phyloP scores from a whole-genome alignment of 2,329 filamentous ascomycete genomes.

The Trichoderma endophyticum region DNA sequence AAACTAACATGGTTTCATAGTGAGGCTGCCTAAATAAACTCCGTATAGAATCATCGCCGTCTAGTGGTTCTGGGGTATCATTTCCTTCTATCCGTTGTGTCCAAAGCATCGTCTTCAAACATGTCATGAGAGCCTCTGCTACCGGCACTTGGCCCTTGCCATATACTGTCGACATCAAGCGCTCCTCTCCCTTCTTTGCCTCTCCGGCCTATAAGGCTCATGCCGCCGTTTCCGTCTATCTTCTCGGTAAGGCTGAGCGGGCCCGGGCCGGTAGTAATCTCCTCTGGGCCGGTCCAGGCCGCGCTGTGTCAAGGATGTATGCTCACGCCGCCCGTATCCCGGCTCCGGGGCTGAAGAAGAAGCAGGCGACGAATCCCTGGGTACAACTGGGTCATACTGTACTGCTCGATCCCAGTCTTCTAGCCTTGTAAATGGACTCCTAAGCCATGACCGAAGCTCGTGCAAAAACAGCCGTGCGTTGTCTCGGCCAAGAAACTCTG shows the following conservation, averaged over 20 bases:
- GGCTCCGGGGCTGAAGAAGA: neutral
- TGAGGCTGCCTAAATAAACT: neutral
- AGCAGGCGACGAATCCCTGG: neutral
- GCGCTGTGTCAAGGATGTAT: neutral
- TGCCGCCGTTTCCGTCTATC: neutral
- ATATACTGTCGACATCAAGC: neutral
- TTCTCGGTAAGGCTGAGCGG: neutral
- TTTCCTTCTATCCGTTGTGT: neutral
- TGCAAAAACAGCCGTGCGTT: conserved; percentile 77
- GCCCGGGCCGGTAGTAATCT: neutral
- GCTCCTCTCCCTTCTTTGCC: neutral
- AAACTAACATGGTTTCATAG: neutral
- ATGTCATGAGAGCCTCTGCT: neutral
- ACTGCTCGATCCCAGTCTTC: conserved; percentile 78
- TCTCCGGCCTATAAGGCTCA: neutral
- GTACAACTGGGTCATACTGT: conserved; percentile 54
- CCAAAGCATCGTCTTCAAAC: neutral
- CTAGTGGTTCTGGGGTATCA: neutral
- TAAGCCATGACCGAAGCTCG: conserved; percentile 77
- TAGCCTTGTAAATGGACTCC: conserved; percentile 71
- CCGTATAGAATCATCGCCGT: neutral
- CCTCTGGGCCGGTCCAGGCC: neutral
- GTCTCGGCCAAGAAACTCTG: conserved; percentile 72
- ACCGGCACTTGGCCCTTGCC: neutral
- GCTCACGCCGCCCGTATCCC: neutral